Conservation (phyloP, 331 rosid genomes). For the Saraca asoca region DNA sequence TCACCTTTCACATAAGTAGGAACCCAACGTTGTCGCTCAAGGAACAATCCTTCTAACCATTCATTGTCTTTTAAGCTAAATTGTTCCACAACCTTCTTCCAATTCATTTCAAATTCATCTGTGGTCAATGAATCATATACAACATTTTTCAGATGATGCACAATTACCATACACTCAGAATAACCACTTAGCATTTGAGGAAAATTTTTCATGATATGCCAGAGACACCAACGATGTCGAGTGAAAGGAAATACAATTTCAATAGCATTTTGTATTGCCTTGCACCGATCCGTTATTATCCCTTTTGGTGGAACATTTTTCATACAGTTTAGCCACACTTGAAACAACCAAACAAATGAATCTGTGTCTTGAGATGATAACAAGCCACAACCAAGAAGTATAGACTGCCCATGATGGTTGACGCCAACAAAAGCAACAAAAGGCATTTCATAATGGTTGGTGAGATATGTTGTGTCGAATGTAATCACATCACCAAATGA, state of each 20-base stretch:
- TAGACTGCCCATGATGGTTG: conserved; percentile 15
- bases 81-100: background rate
- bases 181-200: too few relatives aligned
- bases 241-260: too few relatives aligned
- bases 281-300: too few relatives aligned
- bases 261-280: too few relatives aligned
- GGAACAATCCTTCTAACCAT: conserved; percentile 22
- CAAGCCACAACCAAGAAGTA: conserved; percentile 1
- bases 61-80: conserved; percentile 2
- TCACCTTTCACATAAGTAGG: conserved; percentile 5
- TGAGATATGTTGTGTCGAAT: conserved; percentile 8
- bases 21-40: conserved; percentile 19
- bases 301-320: too few relatives aligned
- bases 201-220: too few relatives aligned
- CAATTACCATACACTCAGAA: too few relatives aligned
- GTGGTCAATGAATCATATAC: background rate
- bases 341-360: conserved; percentile 7
- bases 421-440: too few relatives aligned
- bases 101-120: conserved; percentile 17
- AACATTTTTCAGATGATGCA: background rate
- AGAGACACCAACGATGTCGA: too few relatives aligned
- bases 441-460: background rate
- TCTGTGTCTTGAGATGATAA: background rate
- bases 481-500: conserved; percentile 26
- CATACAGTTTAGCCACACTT: background rate